Conservation (phyloP, 2,329 filamentous ascomycete species). For the Aureobasidium vineae region DNA sequence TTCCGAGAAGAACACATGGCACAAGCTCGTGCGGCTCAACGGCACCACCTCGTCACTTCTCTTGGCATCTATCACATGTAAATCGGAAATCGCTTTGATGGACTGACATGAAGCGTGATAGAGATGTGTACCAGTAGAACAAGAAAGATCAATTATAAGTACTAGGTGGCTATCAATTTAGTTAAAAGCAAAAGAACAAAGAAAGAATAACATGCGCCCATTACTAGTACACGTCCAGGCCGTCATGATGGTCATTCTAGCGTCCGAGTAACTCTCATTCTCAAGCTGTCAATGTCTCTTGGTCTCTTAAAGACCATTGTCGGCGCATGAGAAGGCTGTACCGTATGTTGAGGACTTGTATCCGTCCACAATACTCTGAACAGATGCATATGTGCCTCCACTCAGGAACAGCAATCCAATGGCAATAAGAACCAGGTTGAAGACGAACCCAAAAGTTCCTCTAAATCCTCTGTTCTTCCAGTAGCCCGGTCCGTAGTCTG, state of each 20-base stretch:
- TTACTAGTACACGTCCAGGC: background rate
- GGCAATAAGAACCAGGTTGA: conserved; percentile 71
- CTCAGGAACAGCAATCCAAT: conserved; percentile 79
- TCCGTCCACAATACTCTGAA: conserved; percentile 71
- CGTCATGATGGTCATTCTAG: background rate
- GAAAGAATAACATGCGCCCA: background rate
- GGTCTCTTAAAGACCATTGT: conserved; percentile 53
- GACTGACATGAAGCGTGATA: too few species aligned
- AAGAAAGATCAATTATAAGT: background rate
- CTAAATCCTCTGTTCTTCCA: conserved; percentile 55
- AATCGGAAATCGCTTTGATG: too few species aligned
- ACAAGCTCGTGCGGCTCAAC: conserved; percentile 10
- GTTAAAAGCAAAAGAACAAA: background rate
- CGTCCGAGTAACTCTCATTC: background rate
- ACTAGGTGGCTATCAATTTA: conserved; percentile 18
- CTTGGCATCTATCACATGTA: conserved; percentile 20
- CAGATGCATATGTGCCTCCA: conserved; percentile 71
- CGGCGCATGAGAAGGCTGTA: conserved; percentile 70
- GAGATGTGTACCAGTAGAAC: background rate
- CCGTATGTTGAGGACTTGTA: conserved; percentile 65
- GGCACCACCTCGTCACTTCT: background rate
- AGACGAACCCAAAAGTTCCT: conserved; percentile 54
- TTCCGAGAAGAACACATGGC: conserved; percentile 20
- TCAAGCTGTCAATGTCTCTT: background rate
- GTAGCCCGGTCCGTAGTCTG: conserved; percentile 57